Evolutionary conservation across 1,284 basidiomycete species (phyloP).

Genomic region (Wallemia hederae): DNA sequence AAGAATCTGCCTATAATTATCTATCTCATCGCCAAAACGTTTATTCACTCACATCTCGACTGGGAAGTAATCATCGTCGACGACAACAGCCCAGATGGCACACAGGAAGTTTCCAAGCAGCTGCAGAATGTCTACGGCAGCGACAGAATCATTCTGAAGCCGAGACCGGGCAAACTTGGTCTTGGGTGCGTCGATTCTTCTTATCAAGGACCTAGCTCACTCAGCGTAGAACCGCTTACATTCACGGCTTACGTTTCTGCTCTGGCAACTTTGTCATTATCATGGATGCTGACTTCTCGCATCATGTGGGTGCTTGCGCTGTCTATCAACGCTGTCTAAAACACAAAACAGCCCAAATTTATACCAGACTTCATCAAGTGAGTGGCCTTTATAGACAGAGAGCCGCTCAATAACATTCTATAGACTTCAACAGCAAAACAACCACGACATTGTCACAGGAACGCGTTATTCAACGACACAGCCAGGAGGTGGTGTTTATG

Average conservation of each 20-base stretch:
- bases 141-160: constrained; percentile 53
- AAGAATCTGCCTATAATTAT: constrained; percentile 65
- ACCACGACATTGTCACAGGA: constrained; percentile 66
- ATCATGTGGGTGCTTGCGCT: constrained; percentile 32
- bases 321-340: background rate
- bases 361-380: constrained; percentile 4
- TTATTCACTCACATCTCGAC: constrained; percentile 27
- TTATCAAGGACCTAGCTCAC: background rate
- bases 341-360: constrained; percentile 4
- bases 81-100: constrained; percentile 71
- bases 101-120: constrained; percentile 54
- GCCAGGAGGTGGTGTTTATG: constrained; percentile 41
- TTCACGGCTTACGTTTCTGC: constrained; percentile 61
- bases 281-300: constrained; percentile 88
- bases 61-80: constrained; percentile 80
- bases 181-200: constrained; percentile 29
- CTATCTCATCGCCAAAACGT: constrained; percentile 47
- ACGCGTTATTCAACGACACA: constrained; percentile 35
- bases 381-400: background rate
- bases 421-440: constrained; percentile 44
- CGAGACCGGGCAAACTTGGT: constrained; percentile 60
- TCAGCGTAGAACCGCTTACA: constrained; percentile 48
- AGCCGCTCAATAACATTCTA: background rate
- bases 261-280: constrained; percentile 83
- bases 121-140: constrained; percentile 47